Percentiles rank a stretch among this genome's conserved stretches.
These are phyloP conservation scores for Arxiozyma bovina DNA, from an alignment of 1,139 yeast species.

Conservation along the genomic window DNA sequence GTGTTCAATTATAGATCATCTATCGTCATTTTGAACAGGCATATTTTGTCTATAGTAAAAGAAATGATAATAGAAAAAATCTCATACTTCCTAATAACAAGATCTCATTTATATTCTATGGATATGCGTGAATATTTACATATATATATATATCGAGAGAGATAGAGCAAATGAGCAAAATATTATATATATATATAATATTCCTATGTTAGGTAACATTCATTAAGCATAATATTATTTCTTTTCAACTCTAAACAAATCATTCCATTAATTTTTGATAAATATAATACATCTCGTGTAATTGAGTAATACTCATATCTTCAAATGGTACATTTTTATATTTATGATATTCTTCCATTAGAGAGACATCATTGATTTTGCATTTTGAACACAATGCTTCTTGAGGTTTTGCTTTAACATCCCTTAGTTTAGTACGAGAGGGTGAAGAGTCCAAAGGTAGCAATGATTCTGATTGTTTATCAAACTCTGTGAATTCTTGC, in stretches of 20 bases:
- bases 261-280: constrained; percentile 24
- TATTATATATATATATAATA: background rate
- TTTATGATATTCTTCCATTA: constrained; percentile 13
- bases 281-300: constrained; percentile 25
- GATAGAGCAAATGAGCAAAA: background rate
- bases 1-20: constrained; percentile 7
- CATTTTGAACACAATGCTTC: too few relatives aligned
- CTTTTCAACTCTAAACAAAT: background rate
- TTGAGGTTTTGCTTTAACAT: background rate
- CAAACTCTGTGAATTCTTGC: constrained; percentile 1
- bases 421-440: background rate
- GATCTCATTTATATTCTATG: background rate
- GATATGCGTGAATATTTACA: background rate
- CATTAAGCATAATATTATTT: background rate
- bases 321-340: constrained; percentile 23
- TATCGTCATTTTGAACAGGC: constrained; percentile 1
- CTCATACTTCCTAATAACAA: background rate
- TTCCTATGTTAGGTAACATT: background rate
- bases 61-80: constrained; percentile 1
- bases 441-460: background rate
- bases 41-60: background rate
- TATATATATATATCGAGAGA: background rate
- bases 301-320: constrained; percentile 23
- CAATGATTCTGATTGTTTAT: background rate
- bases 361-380: background rate